Percentiles rank a stretch among this genome's conserved stretches.
These are phyloP conservation scores for Solanum gandarillasii DNA, from an alignment of 257 asterid species.

Conservation along the genomic window DNA sequence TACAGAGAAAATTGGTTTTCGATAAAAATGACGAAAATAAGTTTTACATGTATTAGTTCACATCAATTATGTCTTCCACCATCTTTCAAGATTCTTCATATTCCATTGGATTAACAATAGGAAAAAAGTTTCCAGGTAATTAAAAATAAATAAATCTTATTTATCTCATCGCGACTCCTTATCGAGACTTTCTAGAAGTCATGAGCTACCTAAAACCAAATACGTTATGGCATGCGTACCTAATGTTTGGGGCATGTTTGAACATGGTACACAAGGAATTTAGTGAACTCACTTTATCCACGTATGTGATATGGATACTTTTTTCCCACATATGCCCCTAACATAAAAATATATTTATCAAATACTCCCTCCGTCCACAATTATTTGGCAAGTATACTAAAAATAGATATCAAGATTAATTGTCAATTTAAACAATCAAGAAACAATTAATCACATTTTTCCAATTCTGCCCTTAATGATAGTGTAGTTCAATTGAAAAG, in stretches of 20 bases:
- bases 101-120: neutral
- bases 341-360: no score
- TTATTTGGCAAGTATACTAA: no score
- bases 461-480: no score
- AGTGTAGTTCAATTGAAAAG: no score
- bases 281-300: neutral
- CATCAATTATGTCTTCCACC: neutral
- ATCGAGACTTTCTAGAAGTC: neutral
- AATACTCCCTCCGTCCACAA: no score
- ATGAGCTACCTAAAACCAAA: neutral
- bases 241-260: neutral
- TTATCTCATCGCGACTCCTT: neutral
- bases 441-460: no score
- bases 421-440: no score
- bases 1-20: rapidly evolving
- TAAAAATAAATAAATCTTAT: no score
- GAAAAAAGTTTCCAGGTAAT: no score
- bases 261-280: neutral
- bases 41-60: neutral
- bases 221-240: neutral
- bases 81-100: neutral
- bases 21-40: neutral
- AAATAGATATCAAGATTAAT: no score
- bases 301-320: neutral
- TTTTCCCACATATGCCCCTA: neutral